Conservation (phyloP, 306 rosid genomes). For the Quercus berberidifolia region DNA sequence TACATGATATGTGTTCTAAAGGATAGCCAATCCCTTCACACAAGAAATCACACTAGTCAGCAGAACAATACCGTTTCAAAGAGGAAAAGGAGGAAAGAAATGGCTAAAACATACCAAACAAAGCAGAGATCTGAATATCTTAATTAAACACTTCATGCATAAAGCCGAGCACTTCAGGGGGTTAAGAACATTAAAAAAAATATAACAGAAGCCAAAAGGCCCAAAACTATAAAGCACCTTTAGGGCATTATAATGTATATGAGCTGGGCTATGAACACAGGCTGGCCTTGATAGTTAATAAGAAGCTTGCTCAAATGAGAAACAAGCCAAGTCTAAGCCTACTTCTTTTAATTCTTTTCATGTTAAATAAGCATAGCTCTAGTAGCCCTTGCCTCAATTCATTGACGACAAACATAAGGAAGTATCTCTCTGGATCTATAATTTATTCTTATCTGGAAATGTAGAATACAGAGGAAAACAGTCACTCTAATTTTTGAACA, state of each 20-base stretch:
- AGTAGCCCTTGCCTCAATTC: neutral
- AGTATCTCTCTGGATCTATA: neutral
- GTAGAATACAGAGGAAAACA: no score
- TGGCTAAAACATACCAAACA: neutral
- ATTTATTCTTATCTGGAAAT: neutral
- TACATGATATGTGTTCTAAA: neutral
- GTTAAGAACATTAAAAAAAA: no score
- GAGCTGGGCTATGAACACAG: neutral
- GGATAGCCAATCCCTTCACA: neutral
- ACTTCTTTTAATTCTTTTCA: neutral
- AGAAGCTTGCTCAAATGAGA: neutral
- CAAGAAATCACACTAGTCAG: neutral
- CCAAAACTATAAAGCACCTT: neutral
- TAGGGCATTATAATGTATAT: neutral
- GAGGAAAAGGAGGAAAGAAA: neutral
- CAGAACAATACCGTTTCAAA: neutral
- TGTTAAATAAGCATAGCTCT: neutral
- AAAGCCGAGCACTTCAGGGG: no score
- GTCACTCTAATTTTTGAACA: neutral
- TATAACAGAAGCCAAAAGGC: neutral
- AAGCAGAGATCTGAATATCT: slow-evolving; percentile 1
- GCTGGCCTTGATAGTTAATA: neutral
- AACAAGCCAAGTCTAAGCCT: neutral
- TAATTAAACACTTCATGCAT: no score
- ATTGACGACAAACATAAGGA: neutral